Base-by-base conservation (phyloP, 257 asterid genomes). In the Petunia secreta region DNA sequence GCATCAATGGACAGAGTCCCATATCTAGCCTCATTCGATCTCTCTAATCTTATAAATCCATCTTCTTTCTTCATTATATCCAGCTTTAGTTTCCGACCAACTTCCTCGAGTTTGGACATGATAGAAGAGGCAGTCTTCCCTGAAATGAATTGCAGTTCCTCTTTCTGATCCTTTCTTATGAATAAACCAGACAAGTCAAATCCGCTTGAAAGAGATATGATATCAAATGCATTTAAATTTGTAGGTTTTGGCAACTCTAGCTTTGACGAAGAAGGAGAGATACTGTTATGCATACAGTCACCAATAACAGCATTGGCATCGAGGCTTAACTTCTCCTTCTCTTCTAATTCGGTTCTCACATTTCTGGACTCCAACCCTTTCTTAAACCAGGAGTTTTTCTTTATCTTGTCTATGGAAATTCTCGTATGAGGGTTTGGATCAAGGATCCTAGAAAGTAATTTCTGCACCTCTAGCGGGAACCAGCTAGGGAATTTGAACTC, bases 101-200 rank as follows among this genome's bases (percentile, higher is more conserved):
- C 80, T 1, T 85, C 97, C 83, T 92, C 91, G 0, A 94, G 79
- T 76, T 87, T 94, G 25, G 91, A 80, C 63, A 87, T 57, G 82
- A 94, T 92, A 6, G 83, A 71, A 38, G 84, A 40, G 3, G 86
- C 87, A 1, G 91, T 77, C 79, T 80, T 79, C 8, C 77, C 69
- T 0, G 97, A 89, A 11, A 92, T 91, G 85, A 94, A 94, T 65
- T 86, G 90, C 73, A 89, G 80, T 68, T 90, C 97, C 14, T 91
- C 96, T 88, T 89, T 94, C 67, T 91, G 81, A 48, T 89, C 96
- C 25, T 80, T 82, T 74, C 84, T 85, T 86, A 91, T 92, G 60
- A 94, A 94, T 38, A 94, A 82, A 63, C 97, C 92, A 40, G 97
- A 94, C 81, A 94, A 80, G 83, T 94, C 97, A 6, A 94, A 87